Percentiles rank a stretch among this genome's conserved stretches.
These are phyloP conservation scores for Daldinia sp. DNA, from an alignment of 2,329 filamentous ascomycete genomes.

Conservation along the genomic window DNA sequence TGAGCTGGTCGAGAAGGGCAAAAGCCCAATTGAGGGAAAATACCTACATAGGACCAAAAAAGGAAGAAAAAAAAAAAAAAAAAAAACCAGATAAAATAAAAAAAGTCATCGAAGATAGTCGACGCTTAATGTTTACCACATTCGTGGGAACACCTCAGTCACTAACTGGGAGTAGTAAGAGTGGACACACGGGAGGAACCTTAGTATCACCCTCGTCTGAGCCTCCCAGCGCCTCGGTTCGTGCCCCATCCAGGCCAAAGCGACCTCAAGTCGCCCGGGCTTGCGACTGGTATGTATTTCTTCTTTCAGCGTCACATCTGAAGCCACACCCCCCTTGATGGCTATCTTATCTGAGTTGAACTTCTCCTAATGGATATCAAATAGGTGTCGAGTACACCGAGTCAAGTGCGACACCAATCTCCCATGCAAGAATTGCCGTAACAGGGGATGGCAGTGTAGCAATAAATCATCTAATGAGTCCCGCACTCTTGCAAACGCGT, in stretches of 20 bases:
- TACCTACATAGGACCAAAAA: not conserved
- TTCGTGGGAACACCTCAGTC: constrained; percentile 24
- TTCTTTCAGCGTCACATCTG: not conserved
- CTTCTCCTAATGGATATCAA: constrained; percentile 6
- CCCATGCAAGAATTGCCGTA: constrained; percentile 57
- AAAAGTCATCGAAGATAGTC: not conserved
- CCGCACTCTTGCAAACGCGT: constrained; percentile 49
- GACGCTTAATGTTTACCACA: constrained; percentile 27
- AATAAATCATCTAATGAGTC: constrained; percentile 51
- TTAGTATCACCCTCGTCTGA: constrained; percentile 36
- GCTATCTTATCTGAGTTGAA: not conserved
- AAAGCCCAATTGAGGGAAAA: not conserved
- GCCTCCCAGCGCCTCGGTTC: not conserved
- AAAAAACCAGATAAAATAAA: too few relatives aligned
- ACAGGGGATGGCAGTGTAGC: constrained; percentile 53
- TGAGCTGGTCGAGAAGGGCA: not conserved
- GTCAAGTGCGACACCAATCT: constrained; percentile 57
- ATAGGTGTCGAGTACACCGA: constrained; percentile 56
- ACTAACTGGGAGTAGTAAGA: constrained; percentile 22
- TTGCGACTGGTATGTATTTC: constrained; percentile 53
- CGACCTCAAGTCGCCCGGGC: constrained; percentile 45
- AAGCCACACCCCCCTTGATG: not conserved
- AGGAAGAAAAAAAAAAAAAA: too few relatives aligned
- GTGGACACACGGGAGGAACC: constrained; percentile 20
- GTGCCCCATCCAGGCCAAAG: constrained; percentile 42